A percentile compares a stretch with the other conserved stretches of the same genome.
Conservation (phyloP, 495 filamentous ascomycete species). For the Bathelium albidoporum region DNA sequence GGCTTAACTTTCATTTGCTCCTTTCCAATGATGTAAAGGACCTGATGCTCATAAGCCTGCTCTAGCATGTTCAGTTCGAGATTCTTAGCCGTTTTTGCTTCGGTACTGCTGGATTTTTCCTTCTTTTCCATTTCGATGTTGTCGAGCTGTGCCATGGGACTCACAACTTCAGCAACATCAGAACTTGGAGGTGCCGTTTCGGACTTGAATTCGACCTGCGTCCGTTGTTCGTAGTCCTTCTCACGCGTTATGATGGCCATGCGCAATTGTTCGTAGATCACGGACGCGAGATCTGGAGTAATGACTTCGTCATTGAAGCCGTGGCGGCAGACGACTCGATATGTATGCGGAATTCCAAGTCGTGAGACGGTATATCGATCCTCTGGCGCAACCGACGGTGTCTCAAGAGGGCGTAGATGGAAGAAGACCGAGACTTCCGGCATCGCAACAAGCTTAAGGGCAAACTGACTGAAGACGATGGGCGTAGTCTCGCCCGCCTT, state of each 20-base stretch:
- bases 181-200: neutral
- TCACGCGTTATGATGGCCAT: neutral
- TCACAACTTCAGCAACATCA: neutral
- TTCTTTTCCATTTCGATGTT: neutral
- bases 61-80: slow-evolving; percentile 41
- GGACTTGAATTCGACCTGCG: neutral
- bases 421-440: slow-evolving; percentile 25
- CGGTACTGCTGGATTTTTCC: neutral
- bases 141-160: neutral
- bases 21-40: slow-evolving; percentile 65
- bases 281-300: slow-evolving; percentile 44
- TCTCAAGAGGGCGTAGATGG: slow-evolving; percentile 22
- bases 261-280: slow-evolving; percentile 50
- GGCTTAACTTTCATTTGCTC: slow-evolving; percentile 52
- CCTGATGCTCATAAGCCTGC: slow-evolving; percentile 45
- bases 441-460: slow-evolving; percentile 19
- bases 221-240: neutral
- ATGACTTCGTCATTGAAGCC: slow-evolving; percentile 60
- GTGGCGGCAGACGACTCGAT: slow-evolving; percentile 54
- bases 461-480: slow-evolving; percentile 23
- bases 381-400: slow-evolving; percentile 27
- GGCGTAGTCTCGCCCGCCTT: slow-evolving; percentile 23
- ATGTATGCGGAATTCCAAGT: slow-evolving; percentile 45
- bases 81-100: slow-evolving; percentile 1
- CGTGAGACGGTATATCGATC: slow-evolving; percentile 40